Evolutionary conservation across 1,139 yeast genomes (phyloP).

Genomic region (Candida mesenterica): DNA sequence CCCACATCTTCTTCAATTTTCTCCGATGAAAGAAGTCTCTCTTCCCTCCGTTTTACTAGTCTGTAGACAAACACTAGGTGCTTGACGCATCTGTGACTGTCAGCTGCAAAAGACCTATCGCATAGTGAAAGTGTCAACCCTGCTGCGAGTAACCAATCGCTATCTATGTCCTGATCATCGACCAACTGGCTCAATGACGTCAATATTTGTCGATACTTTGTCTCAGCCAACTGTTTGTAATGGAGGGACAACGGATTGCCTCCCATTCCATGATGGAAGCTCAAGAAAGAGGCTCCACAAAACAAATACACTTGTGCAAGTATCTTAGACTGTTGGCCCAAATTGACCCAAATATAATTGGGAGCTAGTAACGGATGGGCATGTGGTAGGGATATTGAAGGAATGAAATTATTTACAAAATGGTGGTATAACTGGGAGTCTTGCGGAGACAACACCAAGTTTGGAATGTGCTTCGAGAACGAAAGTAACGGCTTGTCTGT

Average conservation of each 20-base stretch:
- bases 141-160: conserved; percentile 35
- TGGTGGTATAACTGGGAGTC: conserved; percentile 23
- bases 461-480: conserved; percentile 12
- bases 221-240: conserved; percentile 17
- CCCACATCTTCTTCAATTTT: not conserved
- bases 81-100: conserved; percentile 25
- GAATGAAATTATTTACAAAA: conserved; percentile 34
- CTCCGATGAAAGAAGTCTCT: conserved; percentile 2
- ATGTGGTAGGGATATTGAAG: conserved; percentile 39
- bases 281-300: conserved; percentile 36
- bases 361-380: conserved; percentile 42
- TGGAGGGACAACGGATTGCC: conserved; percentile 6
- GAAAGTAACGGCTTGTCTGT: not conserved
- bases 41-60: conserved; percentile 13
- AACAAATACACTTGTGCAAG: conserved; percentile 33
- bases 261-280: conserved; percentile 14
- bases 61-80: conserved; percentile 22
- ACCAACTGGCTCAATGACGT: conserved; percentile 10
- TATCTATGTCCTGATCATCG: conserved; percentile 14
- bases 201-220: conserved; percentile 22
- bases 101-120: conserved; percentile 27
- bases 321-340: conserved; percentile 27
- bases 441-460: conserved; percentile 9
- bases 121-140: conserved; percentile 34
- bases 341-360: conserved; percentile 16